A percentile compares a stretch with the other conserved stretches of the same genome.
Conservation (phyloP, 129 eudicot species). For the Flaveria brownii region DNA sequence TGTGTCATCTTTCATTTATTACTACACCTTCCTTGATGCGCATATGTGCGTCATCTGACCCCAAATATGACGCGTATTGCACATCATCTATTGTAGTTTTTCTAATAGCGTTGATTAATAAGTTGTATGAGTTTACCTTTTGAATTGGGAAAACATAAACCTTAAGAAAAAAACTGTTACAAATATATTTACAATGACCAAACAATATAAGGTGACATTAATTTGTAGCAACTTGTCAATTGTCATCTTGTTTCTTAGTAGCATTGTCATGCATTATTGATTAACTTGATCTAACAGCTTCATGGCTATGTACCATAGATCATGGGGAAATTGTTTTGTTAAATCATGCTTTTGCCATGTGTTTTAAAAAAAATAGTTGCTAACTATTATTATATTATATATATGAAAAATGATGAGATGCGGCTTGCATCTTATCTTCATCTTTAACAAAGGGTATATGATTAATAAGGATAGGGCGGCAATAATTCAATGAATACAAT, state of each 20-base stretch:
- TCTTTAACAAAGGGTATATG: conserved; percentile 4
- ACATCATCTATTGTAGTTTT: no score
- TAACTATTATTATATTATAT: not conserved
- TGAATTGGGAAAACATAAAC: no score
- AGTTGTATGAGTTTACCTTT: no score
- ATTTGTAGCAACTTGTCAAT: not conserved
- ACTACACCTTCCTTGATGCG: no score
- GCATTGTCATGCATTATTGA: not conserved
- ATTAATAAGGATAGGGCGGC: not conserved
- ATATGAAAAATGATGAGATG: not conserved
- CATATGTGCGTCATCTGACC: no score
- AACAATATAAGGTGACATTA: not conserved
- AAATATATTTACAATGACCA: not conserved
- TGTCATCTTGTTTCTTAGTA: not conserved
- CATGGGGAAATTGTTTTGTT: conserved; percentile 2
- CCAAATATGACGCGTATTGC: no score
- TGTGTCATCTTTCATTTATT: no score
- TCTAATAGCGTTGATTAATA: no score
- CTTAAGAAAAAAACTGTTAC: no score
- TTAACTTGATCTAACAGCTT: not conserved
- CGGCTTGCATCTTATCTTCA: not conserved
- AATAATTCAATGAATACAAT: conserved; percentile 15
- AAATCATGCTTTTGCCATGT: conserved; percentile 1
- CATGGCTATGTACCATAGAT: not conserved
- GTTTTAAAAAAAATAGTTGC: not conserved